phyloP scores from a whole-genome alignment of 305 asterid genomes.

The Striga hermonthica region DNA sequence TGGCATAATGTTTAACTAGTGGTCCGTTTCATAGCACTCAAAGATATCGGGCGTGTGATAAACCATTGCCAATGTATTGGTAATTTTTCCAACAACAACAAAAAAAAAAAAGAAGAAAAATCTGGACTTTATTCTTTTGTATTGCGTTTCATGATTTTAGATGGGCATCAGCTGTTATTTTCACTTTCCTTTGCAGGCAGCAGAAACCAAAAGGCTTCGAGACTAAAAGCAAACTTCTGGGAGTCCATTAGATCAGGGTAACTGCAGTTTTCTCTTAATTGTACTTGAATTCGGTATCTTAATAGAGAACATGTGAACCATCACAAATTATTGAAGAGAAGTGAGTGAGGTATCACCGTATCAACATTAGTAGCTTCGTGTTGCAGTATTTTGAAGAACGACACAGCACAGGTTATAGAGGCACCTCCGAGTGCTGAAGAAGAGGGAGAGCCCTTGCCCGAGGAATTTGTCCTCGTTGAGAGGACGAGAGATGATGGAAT shows the following conservation, averaged over 20 bases:
- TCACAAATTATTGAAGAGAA: slow-evolving; percentile 5
- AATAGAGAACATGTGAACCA: neutral
- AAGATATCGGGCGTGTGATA: neutral
- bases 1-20: slow-evolving; percentile 4
- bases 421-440: slow-evolving; percentile 56
- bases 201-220: slow-evolving; percentile 46
- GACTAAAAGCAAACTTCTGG: slow-evolving; percentile 74
- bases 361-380: slow-evolving; percentile 20
- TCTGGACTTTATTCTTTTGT: neutral
- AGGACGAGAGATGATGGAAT: slow-evolving; percentile 68
- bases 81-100: too few relatives aligned
- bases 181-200: slow-evolving; percentile 48
- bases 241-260: slow-evolving; percentile 97
- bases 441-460: slow-evolving; percentile 64
- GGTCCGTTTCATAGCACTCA: neutral
- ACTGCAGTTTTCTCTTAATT: slow-evolving; percentile 13
- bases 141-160: slow-evolving; percentile 11
- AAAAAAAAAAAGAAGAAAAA: too few relatives aligned
- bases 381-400: slow-evolving; percentile 74
- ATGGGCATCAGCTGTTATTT: neutral
- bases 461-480: slow-evolving; percentile 85
- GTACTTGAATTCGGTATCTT: slow-evolving; percentile 13
- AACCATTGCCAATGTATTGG: neutral
- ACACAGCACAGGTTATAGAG: slow-evolving; percentile 63
- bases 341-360: slow-evolving; percentile 8